phyloP scores from a whole-genome alignment of 306 rosid species.

The Vicia faba region DNA sequence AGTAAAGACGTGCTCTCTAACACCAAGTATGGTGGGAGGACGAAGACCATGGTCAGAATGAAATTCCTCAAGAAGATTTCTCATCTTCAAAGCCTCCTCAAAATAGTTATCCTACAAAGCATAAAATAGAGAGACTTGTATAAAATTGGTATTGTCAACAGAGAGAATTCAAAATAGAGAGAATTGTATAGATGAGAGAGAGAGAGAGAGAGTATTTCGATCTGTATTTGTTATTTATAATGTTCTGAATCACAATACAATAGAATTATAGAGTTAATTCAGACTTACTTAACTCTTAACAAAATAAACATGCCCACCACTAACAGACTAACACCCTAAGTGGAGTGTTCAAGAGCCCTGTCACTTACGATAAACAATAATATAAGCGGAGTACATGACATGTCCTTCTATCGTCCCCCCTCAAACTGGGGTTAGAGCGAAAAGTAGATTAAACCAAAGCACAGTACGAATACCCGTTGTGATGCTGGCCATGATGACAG shows the following conservation, averaged over 20 bases:
- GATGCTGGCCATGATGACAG: neutral
- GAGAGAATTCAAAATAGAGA: neutral
- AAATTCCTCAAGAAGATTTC: conserved; percentile 96
- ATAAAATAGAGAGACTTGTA: neutral
- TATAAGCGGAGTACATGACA: no score
- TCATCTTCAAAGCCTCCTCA: conserved; percentile 82
- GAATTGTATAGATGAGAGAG: neutral
- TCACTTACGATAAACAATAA: no score
- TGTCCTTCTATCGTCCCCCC: neutral
- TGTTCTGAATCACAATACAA: neutral
- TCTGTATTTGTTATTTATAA: neutral
- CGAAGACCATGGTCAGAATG: conserved; percentile 75
- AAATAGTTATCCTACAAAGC: conserved; percentile 54
- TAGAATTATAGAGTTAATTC: neutral
- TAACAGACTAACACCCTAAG: neutral
- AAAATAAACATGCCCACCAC: neutral
- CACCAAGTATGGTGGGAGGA: conserved; percentile 86
- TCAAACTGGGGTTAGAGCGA: neutral
- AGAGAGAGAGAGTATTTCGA: neutral
- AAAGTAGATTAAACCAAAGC: neutral
- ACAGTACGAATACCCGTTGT: neutral
- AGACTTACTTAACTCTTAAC: neutral
- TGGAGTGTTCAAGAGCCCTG: neutral
- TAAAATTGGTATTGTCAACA: neutral
- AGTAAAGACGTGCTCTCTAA: conserved; percentile 91